Percentiles rank a stretch among this genome's conserved stretches.
Evolutionary conservation across 345 rosid species (phyloP).

Genomic region (Gossypium rotundifolium): DNA sequence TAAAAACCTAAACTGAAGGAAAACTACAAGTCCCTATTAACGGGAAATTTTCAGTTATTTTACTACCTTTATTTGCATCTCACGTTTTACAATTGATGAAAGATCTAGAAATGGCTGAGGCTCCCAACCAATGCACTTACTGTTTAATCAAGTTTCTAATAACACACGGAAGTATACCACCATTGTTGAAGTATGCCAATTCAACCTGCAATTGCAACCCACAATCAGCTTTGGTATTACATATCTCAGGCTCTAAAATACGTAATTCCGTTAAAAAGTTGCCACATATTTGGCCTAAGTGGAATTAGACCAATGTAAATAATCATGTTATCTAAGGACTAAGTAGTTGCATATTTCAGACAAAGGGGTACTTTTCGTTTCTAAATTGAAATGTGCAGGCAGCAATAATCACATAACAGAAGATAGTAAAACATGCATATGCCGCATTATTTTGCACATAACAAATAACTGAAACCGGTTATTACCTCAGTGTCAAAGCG

Average conservation of each 20-base stretch:
- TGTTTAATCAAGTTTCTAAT: constrained; percentile 75
- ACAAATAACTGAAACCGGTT: neutral
- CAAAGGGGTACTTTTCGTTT: neutral
- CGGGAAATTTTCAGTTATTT: constrained; percentile 30
- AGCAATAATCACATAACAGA: neutral
- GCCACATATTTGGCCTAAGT: no score
- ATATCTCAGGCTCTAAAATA: neutral
- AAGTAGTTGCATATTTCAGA: neutral
- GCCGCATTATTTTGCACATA: neutral
- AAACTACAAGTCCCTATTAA: constrained; percentile 14
- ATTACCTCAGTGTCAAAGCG: constrained; percentile 97
- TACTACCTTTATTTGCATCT: constrained; percentile 27
- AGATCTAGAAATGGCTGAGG: constrained; percentile 5
- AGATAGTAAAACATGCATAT: neutral
- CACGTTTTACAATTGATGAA: constrained; percentile 15
- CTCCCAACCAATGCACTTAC: constrained; percentile 15
- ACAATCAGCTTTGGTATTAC: neutral
- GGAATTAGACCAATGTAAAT: neutral
- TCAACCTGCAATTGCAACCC: constrained; percentile 60
- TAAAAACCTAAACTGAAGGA: neutral
- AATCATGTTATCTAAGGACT: neutral
- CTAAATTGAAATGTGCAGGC: neutral
- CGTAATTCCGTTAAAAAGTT: neutral
- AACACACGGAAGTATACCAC: constrained; percentile 95
- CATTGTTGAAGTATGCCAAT: constrained; percentile 78